Evolutionary conservation across 768 basidiomycete species (phyloP), one percentile per base, ranked within the genome.

Genomic region (Lyophyllum shimeji): DNA sequence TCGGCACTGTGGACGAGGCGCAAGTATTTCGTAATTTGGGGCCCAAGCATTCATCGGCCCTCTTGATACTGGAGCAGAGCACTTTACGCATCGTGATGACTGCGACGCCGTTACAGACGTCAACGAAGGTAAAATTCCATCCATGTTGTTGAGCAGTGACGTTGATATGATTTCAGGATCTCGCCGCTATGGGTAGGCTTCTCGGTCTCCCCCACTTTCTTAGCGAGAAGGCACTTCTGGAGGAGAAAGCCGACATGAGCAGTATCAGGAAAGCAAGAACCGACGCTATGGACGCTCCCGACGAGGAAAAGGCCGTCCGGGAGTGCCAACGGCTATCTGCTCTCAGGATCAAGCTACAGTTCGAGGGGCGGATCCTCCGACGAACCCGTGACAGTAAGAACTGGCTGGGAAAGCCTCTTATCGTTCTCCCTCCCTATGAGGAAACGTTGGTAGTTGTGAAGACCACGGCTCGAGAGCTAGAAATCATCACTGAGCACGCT

Each of bases 51-150:
- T 50, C 34, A 0, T 47, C 65, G 6, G 52, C 45, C 2, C 15
- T 68, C 0, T 33, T 44, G 7, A 29, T 68, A 2, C 27, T 60
- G 1, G 52, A 65, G 25, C 57, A 60, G 8, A 46, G 52, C 0
- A 3, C 1, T 0, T 23, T 68, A 0, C 45, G 58, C 1, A 7
- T 69, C 0, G 25, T 55, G 2, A 46, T 67, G 34, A 68, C 67
- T 0, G 68, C 63, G 0, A 71, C 69, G 0, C 67, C 68, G 1
- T 54, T 71, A 12, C 57, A 64, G 2, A 69, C 66, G 2, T 54
- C 61, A 1, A 56, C 61, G 0, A 69, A 63, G 57, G 69, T 68
- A 42, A 31, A 58, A 29, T 18, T 6, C 21, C 43, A 3, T 44
- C 43, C 29, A 29, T 29, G 29, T 29, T 4, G 5, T 29, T 29